Evolutionary conservation across 768 basidiomycete genomes (phyloP), one percentile per base, ranked within the genome.

Genomic region (Saitozyma sp.): DNA sequence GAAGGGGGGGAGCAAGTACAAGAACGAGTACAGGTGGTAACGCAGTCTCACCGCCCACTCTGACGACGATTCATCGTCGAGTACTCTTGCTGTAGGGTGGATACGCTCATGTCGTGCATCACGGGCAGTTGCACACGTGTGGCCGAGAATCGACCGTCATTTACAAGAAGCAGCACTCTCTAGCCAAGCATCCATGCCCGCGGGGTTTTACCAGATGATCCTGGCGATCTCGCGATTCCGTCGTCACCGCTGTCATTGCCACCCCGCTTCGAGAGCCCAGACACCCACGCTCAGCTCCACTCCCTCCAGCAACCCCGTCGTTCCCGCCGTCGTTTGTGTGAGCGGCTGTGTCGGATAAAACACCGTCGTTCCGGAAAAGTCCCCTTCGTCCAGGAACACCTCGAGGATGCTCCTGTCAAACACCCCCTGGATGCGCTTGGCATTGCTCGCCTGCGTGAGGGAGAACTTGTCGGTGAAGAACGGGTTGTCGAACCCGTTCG

Each of bases 371-470:
- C 60, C 67, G 10, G 56, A 56, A 19, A 58, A 64, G 3, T 63
- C 52, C 14, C 70, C 70, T 8, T 59, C 61, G 49, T 71, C 70
- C 2, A 71, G 29, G 53, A 66, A 71, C 17, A 71, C 53, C 48
- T 71, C 70, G n/a, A 66, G 49, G 8, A 71, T 41, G 38, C 61
- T 64, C 39, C 64, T 39, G 49, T 71, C 70, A 17, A 68, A 48
- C 17, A 71, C 59, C 13, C 58, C 45, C 56, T 89, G 87, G 87
- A 85, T 82, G 87, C 85, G 41, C 46, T 57, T 48, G 10, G 53
- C 66, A 51, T 58, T 57, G 20, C 37, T 56, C 5, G 59, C 73
- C 7, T 72, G 74, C 48, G 66, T 63, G 13, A 61, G 56, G 9
- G 65, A 66, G 42, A 74, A 74, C 50, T 67, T 60, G 40, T 69